These are phyloP conservation scores for Daldinia bambusicola DNA, from an alignment of 495 filamentous ascomycete genomes.

Conservation along the genomic window DNA sequence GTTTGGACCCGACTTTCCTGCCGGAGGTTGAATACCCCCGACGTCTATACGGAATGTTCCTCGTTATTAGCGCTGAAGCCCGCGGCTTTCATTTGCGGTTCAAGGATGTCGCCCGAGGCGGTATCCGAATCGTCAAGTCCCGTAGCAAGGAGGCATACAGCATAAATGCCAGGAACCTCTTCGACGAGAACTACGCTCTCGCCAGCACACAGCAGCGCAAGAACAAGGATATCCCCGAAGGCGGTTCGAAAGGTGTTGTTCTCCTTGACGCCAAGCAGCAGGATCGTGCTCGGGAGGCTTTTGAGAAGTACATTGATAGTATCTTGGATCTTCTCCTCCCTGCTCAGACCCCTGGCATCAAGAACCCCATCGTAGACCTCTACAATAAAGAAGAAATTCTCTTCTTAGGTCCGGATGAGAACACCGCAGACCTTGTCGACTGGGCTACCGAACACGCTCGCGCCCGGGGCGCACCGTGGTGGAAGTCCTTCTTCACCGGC, in stretches of 20 bases:
- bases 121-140: conserved; percentile 98
- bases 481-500: conserved; percentile 99
- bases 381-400: conserved; percentile 94
- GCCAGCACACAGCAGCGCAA: conserved; percentile 99
- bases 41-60: conserved; percentile 96
- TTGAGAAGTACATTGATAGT: conserved; percentile 99
- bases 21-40: conserved; percentile 92
- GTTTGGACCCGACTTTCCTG: conserved; percentile 87
- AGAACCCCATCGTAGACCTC: conserved; percentile 96
- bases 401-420: conserved; percentile 99
- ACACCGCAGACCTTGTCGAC: conserved; percentile 95
- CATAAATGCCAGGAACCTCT: conserved; percentile 94
- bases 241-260: conserved; percentile 97
- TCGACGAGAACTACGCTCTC: conserved; percentile 98
- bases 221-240: conserved; percentile 99
- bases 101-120: conserved; percentile 95
- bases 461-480: conserved; percentile 90
- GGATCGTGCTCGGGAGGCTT: conserved; percentile 88
- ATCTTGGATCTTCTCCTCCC: conserved; percentile 94
- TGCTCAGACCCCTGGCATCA: conserved; percentile 92
- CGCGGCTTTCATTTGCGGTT: conserved; percentile 98
- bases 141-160: conserved; percentile 92
- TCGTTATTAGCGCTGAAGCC: conserved; percentile 96
- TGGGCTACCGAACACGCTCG: conserved; percentile 98
- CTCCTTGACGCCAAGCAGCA: conserved; percentile 93